These are phyloP conservation scores for Phyllosticta capitalensis DNA, from an alignment of 2,329 filamentous ascomycete species.

Conservation along the genomic window DNA sequence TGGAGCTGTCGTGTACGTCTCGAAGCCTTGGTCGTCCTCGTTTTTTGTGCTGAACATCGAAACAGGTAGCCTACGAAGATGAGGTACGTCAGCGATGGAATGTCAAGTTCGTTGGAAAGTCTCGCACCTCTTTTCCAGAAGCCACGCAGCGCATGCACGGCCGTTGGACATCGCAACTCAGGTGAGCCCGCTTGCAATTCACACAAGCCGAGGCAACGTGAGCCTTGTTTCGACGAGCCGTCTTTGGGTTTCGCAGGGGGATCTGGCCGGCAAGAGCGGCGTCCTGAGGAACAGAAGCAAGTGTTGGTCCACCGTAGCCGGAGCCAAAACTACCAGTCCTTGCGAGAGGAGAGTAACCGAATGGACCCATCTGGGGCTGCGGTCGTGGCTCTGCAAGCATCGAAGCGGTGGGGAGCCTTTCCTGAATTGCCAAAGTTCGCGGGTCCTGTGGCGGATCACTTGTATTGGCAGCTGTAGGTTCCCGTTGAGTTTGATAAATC, in stretches of 20 bases:
- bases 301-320: conserved; percentile 1
- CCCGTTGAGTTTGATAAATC: conserved; percentile 5
- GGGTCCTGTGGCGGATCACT: not conserved
- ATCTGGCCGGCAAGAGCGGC: conserved; percentile 4
- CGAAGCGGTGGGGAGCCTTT: not conserved
- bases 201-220: conserved; percentile 80
- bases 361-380: conserved; percentile 9
- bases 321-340: conserved; percentile 1
- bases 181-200: conserved; percentile 76
- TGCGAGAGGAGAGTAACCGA: conserved; percentile 6
- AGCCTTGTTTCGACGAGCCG: conserved; percentile 51
- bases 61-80: conserved; percentile 54
- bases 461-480: not conserved
- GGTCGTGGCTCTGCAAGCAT: not conserved
- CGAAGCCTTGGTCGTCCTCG: conserved; percentile 67
- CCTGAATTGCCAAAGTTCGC: not conserved
- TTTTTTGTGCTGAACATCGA: conserved; percentile 82
- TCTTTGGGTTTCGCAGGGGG: conserved; percentile 20
- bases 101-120: not conserved
- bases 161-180: conserved; percentile 57
- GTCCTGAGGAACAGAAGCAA: conserved; percentile 3
- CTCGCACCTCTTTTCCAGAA: conserved; percentile 56
- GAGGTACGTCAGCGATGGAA: not conserved
- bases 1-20: conserved; percentile 47
- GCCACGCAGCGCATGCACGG: conserved; percentile 69